phyloP scores from a whole-genome alignment of 2,329 filamentous ascomycete species.

The Domatiomyces catenatus region DNA sequence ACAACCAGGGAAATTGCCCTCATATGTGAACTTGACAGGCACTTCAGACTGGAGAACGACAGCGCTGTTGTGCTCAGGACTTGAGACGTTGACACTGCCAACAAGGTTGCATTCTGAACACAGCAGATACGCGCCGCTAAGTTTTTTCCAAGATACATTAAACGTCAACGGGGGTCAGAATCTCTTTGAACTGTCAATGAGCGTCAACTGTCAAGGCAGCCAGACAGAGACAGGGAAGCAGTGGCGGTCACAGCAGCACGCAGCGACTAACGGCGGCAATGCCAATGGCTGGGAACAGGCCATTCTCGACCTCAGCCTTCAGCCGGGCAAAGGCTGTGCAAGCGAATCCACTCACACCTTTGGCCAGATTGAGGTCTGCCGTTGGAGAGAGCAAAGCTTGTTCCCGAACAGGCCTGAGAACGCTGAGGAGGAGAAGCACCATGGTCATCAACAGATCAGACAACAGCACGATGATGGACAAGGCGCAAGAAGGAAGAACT shows the following conservation, averaged over 20 bases:
- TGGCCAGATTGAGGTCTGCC: slow-evolving; percentile 11
- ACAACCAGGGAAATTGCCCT: slow-evolving; percentile 41
- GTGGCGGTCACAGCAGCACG: background rate
- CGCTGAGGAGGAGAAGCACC: slow-evolving; percentile 7
- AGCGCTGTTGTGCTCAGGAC: slow-evolving; percentile 56
- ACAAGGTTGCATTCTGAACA: slow-evolving; percentile 46
- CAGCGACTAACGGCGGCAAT: slow-evolving; percentile 1
- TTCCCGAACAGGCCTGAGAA: slow-evolving; percentile 3
- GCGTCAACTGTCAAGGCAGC: slow-evolving; percentile 25
- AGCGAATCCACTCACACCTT: slow-evolving; percentile 7
- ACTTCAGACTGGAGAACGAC: slow-evolving; percentile 65
- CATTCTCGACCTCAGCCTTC: slow-evolving; percentile 4
- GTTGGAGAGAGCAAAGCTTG: slow-evolving; percentile 3
- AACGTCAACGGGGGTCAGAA: slow-evolving; percentile 66
- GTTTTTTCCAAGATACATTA: slow-evolving; percentile 49
- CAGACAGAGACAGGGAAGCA: background rate
- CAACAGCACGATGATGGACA: slow-evolving; percentile 9
- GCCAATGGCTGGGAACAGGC: slow-evolving; percentile 11
- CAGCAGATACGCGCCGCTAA: slow-evolving; percentile 37
- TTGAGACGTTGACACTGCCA: slow-evolving; percentile 67
- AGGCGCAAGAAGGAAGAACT: slow-evolving; percentile 12
- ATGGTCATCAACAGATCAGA: too few species aligned
- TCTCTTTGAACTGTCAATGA: slow-evolving; percentile 60
- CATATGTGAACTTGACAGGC: slow-evolving; percentile 44
- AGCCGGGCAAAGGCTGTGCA: slow-evolving; percentile 16